Base-by-base conservation (phyloP, 2,329 filamentous ascomycete species). In the Aureobasidium mangrovei region DNA sequence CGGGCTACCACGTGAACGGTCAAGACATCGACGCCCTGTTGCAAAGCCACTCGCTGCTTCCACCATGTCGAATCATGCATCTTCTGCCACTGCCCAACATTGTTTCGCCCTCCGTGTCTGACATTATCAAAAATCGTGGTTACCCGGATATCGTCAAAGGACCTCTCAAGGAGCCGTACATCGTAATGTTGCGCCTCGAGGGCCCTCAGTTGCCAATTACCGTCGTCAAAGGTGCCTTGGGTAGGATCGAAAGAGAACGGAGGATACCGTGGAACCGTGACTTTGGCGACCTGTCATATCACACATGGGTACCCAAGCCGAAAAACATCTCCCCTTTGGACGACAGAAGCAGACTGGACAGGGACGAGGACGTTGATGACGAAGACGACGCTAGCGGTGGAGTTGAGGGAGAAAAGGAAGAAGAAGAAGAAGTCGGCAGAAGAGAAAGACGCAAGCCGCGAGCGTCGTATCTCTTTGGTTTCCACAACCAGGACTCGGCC, bases 401-500 rank as follows among this genome's bases (percentile, higher is more conserved):
- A 2, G 28, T 39, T 4, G 31, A 54, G 12, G 18, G n/a, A 28
- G 46, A 44, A 27, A 56, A 56, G 8, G 35, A 36, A 7, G 46
- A 57, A 29, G 35, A 43, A 18, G 18, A 42, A 7, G 66, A 68
- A 63, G 63, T 65, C 56, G 63, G 69, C 59, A 36, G 31, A 43
- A n/a, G 43, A 7, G 67, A 68, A 63, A 64, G 66, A 55, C 64
- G 69, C 41, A 47, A 33, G 41, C 27, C 6, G 5, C 18, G 26
- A 31, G n/a, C 3, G 4, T 38, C 42, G 5, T 67, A 64, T 69
- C 69, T 84, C 10, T 60, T 84, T 26, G 73, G 76, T 4, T 83
- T 86, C 57, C 63, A 71, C 10, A 77, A 77, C n/a, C 69, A 74
- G 47, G 68, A 70, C 7, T 79, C 80, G 57, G 80, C 80, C 24